phyloP scores from a whole-genome alignment of 2,329 filamentous ascomycete species.

The Sporothrix luriei region DNA sequence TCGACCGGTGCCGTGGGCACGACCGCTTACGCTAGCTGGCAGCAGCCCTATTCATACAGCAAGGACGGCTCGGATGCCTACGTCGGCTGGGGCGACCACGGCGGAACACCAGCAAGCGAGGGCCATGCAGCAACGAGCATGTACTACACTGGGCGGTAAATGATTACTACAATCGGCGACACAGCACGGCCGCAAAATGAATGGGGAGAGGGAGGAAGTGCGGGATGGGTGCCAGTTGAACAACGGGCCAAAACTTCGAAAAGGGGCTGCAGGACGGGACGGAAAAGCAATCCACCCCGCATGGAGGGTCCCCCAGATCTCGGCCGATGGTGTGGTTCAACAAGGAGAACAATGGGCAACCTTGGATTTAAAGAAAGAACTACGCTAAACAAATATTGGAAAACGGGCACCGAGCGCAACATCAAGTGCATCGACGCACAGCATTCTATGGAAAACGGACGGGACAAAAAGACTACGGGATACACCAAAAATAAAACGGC shows the following conservation, averaged over 20 bases:
- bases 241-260: not conserved
- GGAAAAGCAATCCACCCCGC: constrained; percentile 8
- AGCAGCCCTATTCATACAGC: constrained; percentile 50
- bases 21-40: constrained; percentile 50
- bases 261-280: constrained; percentile 9
- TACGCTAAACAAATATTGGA: not conserved
- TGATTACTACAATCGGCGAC: constrained; percentile 8
- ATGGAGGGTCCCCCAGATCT: constrained; percentile 6
- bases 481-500: constrained; percentile 4
- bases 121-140: constrained; percentile 38
- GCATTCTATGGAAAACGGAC: not conserved
- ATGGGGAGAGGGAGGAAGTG: not conserved
- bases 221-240: not conserved
- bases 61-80: constrained; percentile 45
- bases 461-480: constrained; percentile 2
- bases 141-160: constrained; percentile 44
- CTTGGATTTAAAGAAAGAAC: not conserved
- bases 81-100: constrained; percentile 43
- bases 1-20: constrained; percentile 47
- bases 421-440: not conserved
- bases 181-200: constrained; percentile 2
- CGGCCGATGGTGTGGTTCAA: not conserved
- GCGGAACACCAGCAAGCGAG: constrained; percentile 38
- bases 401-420: not conserved
- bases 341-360: not conserved